Evolutionary conservation across 2,329 filamentous ascomycete species (phyloP), one percentile per base, ranked within the genome.

Genomic region (Claviceps arundinis): DNA sequence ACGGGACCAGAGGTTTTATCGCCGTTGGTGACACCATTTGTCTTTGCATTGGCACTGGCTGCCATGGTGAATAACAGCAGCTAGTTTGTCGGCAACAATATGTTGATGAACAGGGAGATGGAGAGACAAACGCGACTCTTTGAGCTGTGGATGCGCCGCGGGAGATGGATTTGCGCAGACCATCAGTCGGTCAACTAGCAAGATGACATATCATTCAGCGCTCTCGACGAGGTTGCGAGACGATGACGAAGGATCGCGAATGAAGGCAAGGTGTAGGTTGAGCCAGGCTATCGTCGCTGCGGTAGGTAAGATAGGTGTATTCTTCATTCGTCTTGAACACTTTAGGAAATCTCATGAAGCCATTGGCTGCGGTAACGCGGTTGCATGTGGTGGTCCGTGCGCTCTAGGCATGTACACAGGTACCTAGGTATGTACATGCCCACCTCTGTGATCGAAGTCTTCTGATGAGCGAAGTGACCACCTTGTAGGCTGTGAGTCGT

Each of bases 21-120:
- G 53, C 70, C 71, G 56, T 74, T 72, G 46, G 63, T 59, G 42
- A 64, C 62, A 51, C 73, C 73, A 53, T 75, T 74, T 52, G 67
- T 58, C 56, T 68, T 61, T 56, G 72, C 72, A 57, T 75, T 75
- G 49, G 69, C 67, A 17, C 64, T 56, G 40, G 67, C 57, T 38
- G 72, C 64, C 74, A 76, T 77, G 48, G 47, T 59, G 60, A 62
- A 69, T 52, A 37, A 30, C 9, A 49, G 43, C 17, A 50, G 24
- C 41, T 22, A 44, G 26, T 34, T 34, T 47, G 22, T 47, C 13
- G 50, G 22, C 19, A 30, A 41, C 7, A 34, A 37, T n/a, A 26
- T 17, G 37, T 17, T 8, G 51, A 46, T 45, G 51, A 52, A 2
- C 16, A 37, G 40, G 16, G n/a, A n/a, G 26, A 24, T 37, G 24